Evolutionary conservation across 345 rosid genomes (phyloP).

Genomic region (Citrus inodora): DNA sequence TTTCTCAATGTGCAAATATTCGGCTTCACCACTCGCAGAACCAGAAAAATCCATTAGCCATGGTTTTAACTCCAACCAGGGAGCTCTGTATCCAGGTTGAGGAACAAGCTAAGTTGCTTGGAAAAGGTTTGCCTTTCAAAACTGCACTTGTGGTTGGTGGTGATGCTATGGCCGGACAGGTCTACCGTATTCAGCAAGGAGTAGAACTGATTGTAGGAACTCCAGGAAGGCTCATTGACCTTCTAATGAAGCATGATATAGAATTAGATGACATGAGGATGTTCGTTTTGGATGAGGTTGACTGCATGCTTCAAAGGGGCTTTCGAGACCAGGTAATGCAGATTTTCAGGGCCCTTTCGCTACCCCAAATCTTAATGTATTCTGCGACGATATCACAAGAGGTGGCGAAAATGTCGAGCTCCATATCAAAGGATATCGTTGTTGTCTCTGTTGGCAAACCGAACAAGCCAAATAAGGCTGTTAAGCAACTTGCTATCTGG

Average conservation of each 20-base stretch:
- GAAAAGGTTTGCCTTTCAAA: constrained; percentile 88
- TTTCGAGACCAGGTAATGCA: constrained; percentile 90
- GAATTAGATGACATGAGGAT: constrained; percentile 45
- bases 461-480: constrained; percentile 60
- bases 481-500: constrained; percentile 85
- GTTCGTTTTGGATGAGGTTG: constrained; percentile 85
- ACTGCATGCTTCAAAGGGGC: constrained; percentile 91
- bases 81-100: constrained; percentile 90
- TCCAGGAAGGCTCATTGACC: constrained; percentile 89
- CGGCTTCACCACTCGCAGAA: constrained; percentile 28
- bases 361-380: constrained; percentile 79
- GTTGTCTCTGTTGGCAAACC: constrained; percentile 60
- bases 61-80: constrained; percentile 85
- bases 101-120: constrained; percentile 85
- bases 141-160: constrained; percentile 95
- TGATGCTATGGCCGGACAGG: constrained; percentile 72
- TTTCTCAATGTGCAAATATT: constrained; percentile 52
- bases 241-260: constrained; percentile 60
- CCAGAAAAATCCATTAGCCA: constrained; percentile 49
- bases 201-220: constrained; percentile 83
- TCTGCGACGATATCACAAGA: constrained; percentile 78
- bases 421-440: constrained; percentile 43
- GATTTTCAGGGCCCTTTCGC: constrained; percentile 63
- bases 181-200: constrained; percentile 77
- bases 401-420: constrained; percentile 63